These are phyloP conservation scores for Debaryomycetaceae sp. DNA, from an alignment of 1,139 yeast species.

Conservation along the genomic window DNA sequence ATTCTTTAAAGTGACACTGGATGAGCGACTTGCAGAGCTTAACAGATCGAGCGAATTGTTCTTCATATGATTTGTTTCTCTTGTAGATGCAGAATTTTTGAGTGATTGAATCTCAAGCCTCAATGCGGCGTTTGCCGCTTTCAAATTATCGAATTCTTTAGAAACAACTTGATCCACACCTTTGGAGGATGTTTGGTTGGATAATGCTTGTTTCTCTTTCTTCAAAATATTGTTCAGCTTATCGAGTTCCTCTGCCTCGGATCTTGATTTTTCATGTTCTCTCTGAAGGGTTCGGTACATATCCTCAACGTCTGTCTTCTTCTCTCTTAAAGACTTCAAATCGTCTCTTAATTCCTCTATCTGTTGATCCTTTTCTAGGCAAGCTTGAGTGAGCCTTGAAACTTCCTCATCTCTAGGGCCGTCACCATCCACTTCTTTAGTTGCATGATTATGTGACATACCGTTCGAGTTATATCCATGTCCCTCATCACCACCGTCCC, in stretches of 20 bases:
- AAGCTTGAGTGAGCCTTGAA: neutral
- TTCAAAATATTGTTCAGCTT: conserved; percentile 19
- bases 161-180: conserved; percentile 5
- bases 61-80: conserved; percentile 1
- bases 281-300: conserved; percentile 19
- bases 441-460: neutral
- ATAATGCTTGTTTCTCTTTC: conserved; percentile 11
- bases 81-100: conserved; percentile 19
- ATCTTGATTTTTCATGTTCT: conserved; percentile 23
- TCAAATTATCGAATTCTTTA: conserved; percentile 25
- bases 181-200: conserved; percentile 5
- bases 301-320: conserved; percentile 15
- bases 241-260: conserved; percentile 10
- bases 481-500: conserved; percentile 5
- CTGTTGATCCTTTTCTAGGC: conserved; percentile 4
- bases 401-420: conserved; percentile 1
- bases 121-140: conserved; percentile 32
- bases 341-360: conserved; percentile 12
- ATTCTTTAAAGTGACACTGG: conserved; percentile 1
- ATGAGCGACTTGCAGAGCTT: neutral
- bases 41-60: neutral
- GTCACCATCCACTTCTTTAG: neutral
- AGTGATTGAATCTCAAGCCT: conserved; percentile 40
- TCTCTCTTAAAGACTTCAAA: conserved; percentile 8
- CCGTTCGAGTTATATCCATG: conserved; percentile 1